These are phyloP conservation scores for Fusarium palustre DNA, from an alignment of 2,329 filamentous ascomycete genomes.

Conservation along the genomic window DNA sequence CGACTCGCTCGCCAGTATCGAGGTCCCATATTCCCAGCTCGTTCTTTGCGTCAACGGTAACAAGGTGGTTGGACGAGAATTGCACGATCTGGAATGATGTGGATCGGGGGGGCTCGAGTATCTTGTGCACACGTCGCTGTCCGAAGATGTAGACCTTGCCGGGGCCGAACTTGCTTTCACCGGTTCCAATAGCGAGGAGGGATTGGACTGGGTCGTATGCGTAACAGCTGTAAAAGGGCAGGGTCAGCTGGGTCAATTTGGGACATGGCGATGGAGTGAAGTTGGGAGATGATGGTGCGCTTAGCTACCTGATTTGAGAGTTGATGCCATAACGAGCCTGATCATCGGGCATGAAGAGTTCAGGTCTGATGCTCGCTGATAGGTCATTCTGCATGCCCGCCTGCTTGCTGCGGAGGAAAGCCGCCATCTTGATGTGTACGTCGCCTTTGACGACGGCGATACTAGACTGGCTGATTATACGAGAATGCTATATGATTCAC, in stretches of 20 bases:
- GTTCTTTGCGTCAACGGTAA: constrained; percentile 87
- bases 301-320: constrained; percentile 72
- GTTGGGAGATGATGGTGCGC: constrained; percentile 14
- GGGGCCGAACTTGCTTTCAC: constrained; percentile 84
- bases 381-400: constrained; percentile 92
- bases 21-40: constrained; percentile 88
- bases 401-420: constrained; percentile 92
- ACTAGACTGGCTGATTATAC: constrained; percentile 1
- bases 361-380: constrained; percentile 81
- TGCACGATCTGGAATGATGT: constrained; percentile 82
- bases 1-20: constrained; percentile 72
- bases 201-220: constrained; percentile 96
- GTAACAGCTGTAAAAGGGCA: constrained; percentile 68
- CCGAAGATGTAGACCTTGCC: constrained; percentile 93
- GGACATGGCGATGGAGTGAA: not conserved
- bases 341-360: constrained; percentile 85
- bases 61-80: constrained; percentile 86
- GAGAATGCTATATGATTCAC: not conserved
- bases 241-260: constrained; percentile 35
- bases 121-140: constrained; percentile 80
- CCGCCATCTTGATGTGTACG: constrained; percentile 71
- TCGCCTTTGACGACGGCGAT: constrained; percentile 19
- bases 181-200: constrained; percentile 90
- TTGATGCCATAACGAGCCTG: constrained; percentile 85
- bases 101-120: constrained; percentile 76